A percentile compares a stretch with the other conserved stretches of the same genome.
Conservation (phyloP, 179 eudicot species). For the Beta lomatogona region DNA sequence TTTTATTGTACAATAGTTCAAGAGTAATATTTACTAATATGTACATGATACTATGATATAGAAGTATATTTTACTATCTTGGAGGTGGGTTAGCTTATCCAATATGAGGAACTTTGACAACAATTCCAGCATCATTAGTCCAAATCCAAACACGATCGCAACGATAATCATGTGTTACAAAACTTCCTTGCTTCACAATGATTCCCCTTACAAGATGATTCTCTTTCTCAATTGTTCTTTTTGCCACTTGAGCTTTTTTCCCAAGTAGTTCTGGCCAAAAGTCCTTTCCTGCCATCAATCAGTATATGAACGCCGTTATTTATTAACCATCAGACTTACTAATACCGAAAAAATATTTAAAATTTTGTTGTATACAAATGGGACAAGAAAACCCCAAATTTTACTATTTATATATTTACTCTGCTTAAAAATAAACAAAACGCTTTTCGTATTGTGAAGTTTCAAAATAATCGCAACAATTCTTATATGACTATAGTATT, state of each 20-base stretch:
- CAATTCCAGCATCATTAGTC: conserved; percentile 8
- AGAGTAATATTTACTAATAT: no score
- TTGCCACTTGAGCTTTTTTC: conserved; percentile 21
- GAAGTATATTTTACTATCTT: not conserved
- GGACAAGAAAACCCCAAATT: no score
- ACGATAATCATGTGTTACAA: conserved; percentile 24
- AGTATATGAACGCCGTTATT: not conserved
- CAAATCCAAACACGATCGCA: conserved; percentile 36
- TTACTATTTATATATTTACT: no score
- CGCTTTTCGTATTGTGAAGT: no score
- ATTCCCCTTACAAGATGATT: conserved; percentile 10
- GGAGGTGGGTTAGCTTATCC: conserved; percentile 22
- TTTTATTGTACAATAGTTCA: no score
- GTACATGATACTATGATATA: no score
- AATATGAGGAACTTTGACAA: conserved; percentile 16
- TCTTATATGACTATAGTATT: no score
- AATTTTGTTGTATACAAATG: no score
- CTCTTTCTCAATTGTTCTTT: conserved; percentile 17
- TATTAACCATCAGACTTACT: no score
- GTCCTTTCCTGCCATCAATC: conserved; percentile 28
- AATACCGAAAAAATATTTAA: no score
- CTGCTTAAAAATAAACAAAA: no score
- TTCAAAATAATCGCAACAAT: no score
- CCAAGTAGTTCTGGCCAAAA: conserved; percentile 40
- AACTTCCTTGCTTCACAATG: conserved; percentile 9